Conservation (phyloP, 2,329 filamentous ascomycete genomes). For the Aspergillus floridensis region DNA sequence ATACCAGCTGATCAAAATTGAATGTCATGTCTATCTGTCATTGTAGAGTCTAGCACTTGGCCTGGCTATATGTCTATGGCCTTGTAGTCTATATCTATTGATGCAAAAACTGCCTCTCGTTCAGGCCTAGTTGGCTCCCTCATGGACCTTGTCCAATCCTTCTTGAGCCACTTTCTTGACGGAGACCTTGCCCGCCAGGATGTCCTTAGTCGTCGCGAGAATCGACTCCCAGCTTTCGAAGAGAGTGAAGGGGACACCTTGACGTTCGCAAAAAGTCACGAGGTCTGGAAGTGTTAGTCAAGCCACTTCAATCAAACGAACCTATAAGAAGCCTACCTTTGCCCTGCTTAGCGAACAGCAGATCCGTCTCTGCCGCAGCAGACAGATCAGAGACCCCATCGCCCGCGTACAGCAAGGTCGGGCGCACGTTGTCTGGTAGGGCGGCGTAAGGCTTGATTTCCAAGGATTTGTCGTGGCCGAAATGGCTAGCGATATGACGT, state of each 20-base stretch:
- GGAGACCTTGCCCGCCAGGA: constrained; percentile 68
- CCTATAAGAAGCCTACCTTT: constrained; percentile 57
- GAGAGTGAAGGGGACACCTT: constrained; percentile 81
- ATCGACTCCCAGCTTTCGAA: constrained; percentile 85
- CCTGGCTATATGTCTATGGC: background rate
- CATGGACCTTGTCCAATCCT: constrained; percentile 26
- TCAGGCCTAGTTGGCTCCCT: constrained; percentile 2
- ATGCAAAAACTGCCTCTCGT: background rate
- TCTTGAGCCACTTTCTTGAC: constrained; percentile 67
- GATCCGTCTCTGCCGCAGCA: constrained; percentile 85
- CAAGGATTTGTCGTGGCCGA: constrained; percentile 95
- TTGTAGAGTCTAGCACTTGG: background rate
- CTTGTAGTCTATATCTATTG: constrained; percentile 7
- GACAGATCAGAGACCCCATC: constrained; percentile 92
- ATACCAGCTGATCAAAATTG: background rate
- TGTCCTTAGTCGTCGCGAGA: constrained; percentile 70
- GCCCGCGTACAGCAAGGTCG: constrained; percentile 89
- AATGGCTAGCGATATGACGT: constrained; percentile 54
- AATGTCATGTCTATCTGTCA: background rate
- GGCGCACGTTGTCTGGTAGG: constrained; percentile 65
- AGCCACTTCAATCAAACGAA: background rate
- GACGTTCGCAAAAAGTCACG: constrained; percentile 78
- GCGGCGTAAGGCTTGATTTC: constrained; percentile 79
- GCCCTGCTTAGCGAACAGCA: constrained; percentile 90
- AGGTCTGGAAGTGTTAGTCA: constrained; percentile 60